Base-by-base conservation (phyloP, 192 early-diverging fungal genomes). In the Entomortierella lignicola region DNA sequence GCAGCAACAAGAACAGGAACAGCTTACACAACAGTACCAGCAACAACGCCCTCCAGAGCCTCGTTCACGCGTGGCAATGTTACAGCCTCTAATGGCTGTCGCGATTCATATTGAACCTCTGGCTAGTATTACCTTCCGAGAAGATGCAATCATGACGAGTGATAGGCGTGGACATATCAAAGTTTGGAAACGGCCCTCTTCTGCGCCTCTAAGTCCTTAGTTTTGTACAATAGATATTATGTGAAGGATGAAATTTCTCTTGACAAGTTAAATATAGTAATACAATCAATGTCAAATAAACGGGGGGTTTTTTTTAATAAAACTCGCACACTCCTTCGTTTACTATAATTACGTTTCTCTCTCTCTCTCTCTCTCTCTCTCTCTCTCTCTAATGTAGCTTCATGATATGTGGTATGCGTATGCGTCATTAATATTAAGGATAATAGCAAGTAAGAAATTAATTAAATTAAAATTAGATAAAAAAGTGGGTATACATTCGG, bases 61-160 rank as follows among this genome's bases (percentile, higher is more conserved):
- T 1, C 63, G 82, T 34, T 80, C 82, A 0, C 74, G 85, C 31
- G 92, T 94, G 11, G 89, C 92, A 0, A 85, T 93, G 26, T 50
- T 96, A 55, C 90, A 91, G 63, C 92, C 93, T 8, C 71, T 94
- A 37, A 81, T 92, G 81, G 86, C 69, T 8, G 88, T 86, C 51
- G 80, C 79, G 8, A 88, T 94, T 15, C 91, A 93, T 67, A 72
- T 72, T 12, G 85, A 89, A 18, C 89, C 93, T 0, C 25, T 94
- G 8, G 82, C 83, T 41, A 84, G 85, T 0, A 56, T 96, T 32
- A 77, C 83, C 13, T 91, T 96, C 66, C 83, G 90, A 0, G 90
- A 89, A 34, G 91, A 94, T 77, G 60, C 88, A 2, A 66, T 96
- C 11, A 87, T 94, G 47, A 93, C 93, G 0, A 87, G 91, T 7